These are phyloP conservation scores for Claviceps arundinis DNA, from an alignment of 2,329 filamentous ascomycete genomes.

Conservation along the genomic window DNA sequence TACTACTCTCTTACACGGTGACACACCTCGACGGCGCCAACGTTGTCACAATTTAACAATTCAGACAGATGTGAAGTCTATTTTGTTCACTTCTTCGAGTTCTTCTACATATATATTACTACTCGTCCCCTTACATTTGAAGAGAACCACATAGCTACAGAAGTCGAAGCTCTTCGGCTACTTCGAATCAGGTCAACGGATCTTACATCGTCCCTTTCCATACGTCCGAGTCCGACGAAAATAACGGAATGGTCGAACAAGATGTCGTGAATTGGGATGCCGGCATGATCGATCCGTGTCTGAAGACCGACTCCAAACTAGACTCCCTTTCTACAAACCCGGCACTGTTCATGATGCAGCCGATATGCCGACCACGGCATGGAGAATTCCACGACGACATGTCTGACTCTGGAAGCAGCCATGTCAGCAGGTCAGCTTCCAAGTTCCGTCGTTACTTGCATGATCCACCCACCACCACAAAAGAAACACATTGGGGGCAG, in stretches of 20 bases:
- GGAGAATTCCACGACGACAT: conserved; percentile 6
- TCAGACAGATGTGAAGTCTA: background rate
- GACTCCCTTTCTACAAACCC: background rate
- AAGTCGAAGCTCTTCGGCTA: conserved; percentile 18
- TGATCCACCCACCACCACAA: background rate
- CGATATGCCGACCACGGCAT: background rate
- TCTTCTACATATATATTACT: no score
- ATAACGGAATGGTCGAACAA: conserved; percentile 8
- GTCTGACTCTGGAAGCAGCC: conserved; percentile 7
- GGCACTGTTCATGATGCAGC: conserved; percentile 1
- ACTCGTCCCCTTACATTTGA: background rate
- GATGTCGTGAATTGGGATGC: conserved; percentile 18
- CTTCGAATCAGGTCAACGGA: background rate
- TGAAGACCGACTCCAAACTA: conserved; percentile 1
- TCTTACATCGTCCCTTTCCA: no score
- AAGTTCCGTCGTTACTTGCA: background rate
- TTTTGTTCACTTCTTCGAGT: no score
- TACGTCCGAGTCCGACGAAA: background rate
- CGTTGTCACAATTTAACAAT: background rate
- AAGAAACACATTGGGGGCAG: no score
- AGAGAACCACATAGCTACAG: conserved; percentile 15
- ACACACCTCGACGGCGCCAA: background rate
- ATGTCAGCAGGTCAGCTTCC: conserved; percentile 5
- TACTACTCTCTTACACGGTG: background rate
- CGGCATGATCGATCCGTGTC: conserved; percentile 10